Percentiles rank a stretch among this genome's conserved stretches.
phyloP scores from a whole-genome alignment of 2,329 filamentous ascomycete species.

The Fusarium coffeatum region DNA sequence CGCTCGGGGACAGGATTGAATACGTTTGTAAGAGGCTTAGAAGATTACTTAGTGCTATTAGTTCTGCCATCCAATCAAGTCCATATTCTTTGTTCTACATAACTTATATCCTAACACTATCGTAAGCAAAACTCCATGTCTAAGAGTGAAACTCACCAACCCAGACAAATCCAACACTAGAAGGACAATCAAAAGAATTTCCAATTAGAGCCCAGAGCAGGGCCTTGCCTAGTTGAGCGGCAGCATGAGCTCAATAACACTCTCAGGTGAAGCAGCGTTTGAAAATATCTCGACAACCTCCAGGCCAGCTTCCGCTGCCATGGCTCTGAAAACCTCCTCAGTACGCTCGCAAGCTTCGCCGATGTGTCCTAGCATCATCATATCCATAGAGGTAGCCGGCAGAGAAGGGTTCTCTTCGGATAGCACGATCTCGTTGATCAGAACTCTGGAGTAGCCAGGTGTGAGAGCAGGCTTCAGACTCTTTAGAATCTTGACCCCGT shows the following conservation, averaged over 20 bases:
- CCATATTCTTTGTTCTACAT: background rate
- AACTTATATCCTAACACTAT: too few species aligned
- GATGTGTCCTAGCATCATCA: constrained; percentile 33
- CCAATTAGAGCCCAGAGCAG: background rate
- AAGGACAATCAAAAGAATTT: background rate
- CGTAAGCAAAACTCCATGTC: background rate
- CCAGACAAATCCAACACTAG: background rate
- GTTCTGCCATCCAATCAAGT: background rate
- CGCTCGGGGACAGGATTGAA: background rate
- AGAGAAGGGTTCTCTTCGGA: constrained; percentile 20
- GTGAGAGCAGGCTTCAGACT: constrained; percentile 47
- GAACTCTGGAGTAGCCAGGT: constrained; percentile 26
- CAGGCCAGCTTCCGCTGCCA: constrained; percentile 10
- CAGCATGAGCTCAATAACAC: constrained; percentile 23
- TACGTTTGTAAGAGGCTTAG: background rate
- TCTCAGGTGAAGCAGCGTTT: constrained; percentile 25
- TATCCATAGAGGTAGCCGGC: constrained; percentile 26
- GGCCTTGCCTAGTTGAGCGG: background rate
- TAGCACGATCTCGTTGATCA: constrained; percentile 32
- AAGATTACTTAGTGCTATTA: background rate
- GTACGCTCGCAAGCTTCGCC: constrained; percentile 25
- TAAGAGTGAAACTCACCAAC: background rate
- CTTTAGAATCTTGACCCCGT: constrained; percentile 48
- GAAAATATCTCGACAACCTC: constrained; percentile 10
- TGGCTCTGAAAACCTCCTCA: constrained; percentile 5